These are phyloP conservation scores for Tricholomella constricta DNA, from an alignment of 768 basidiomycete genomes.

Conservation along the genomic window DNA sequence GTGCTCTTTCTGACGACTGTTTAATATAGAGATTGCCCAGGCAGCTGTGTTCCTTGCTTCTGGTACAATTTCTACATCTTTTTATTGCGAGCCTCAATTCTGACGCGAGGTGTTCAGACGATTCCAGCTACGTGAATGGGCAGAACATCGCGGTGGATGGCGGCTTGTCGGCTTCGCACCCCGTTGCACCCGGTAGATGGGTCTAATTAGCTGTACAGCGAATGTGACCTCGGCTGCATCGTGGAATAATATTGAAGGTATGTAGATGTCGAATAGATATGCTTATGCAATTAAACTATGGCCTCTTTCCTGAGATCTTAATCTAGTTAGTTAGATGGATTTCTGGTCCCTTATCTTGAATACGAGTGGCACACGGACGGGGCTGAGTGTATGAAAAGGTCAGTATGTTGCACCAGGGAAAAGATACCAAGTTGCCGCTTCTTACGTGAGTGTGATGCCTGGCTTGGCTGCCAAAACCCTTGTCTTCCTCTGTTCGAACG, in stretches of 20 bases:
- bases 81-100: background rate
- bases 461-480: slow-evolving; percentile 38
- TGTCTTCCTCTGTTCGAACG: slow-evolving; percentile 45
- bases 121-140: slow-evolving; percentile 91
- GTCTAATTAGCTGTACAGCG: slow-evolving; percentile 35
- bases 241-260: background rate
- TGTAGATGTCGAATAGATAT: background rate
- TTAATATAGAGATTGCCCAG: slow-evolving; percentile 75
- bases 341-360: slow-evolving; percentile 30
- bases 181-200: slow-evolving; percentile 76
- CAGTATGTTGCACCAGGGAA: background rate
- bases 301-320: background rate
- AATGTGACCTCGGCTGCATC: too few species aligned
- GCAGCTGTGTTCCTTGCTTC: slow-evolving; percentile 86
- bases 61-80: slow-evolving; percentile 46
- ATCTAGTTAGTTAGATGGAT: background rate
- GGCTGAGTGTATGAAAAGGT: slow-evolving; percentile 19
- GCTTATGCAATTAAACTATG: background rate
- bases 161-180: slow-evolving; percentile 77
- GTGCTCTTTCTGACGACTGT: slow-evolving; percentile 7
- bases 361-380: slow-evolving; percentile 32
- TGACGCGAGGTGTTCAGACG: slow-evolving; percentile 48
- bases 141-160: slow-evolving; percentile 88
- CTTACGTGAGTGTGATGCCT: slow-evolving; percentile 49
- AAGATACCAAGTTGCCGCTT: background rate